Evolutionary conservation across 2,329 filamentous ascomycete species (phyloP).

Genomic region (Ploettnerulaceae sp.): DNA sequence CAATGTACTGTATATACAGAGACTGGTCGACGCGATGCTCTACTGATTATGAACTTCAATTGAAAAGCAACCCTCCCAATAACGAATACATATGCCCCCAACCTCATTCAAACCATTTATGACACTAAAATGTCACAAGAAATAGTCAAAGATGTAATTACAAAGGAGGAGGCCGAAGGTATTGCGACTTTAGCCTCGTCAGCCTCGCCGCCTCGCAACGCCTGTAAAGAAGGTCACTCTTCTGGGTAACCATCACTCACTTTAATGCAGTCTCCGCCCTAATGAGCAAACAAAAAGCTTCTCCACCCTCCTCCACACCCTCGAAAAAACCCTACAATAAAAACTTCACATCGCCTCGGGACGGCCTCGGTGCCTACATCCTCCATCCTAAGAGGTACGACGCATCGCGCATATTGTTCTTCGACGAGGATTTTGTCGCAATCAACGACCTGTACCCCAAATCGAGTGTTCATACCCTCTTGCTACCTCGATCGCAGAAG

Average conservation of each 20-base stretch:
- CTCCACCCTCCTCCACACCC: slow-evolving; percentile 8
- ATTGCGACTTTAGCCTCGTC: slow-evolving; percentile 32
- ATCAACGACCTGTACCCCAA: slow-evolving; percentile 87
- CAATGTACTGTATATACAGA: too few relatives aligned
- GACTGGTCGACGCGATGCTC: too few relatives aligned
- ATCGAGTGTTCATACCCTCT: slow-evolving; percentile 74
- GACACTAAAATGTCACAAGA: slow-evolving; percentile 12
- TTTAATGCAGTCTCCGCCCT: slow-evolving; percentile 45
- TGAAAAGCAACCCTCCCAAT: too few relatives aligned
- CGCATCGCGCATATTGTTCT: slow-evolving; percentile 55
- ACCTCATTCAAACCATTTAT: too few relatives aligned
- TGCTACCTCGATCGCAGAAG: slow-evolving; percentile 68
- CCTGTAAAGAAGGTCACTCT: slow-evolving; percentile 36
- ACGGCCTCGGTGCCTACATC: slow-evolving; percentile 65
- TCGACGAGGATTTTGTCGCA: slow-evolving; percentile 64
- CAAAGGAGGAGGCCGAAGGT: slow-evolving; percentile 39
- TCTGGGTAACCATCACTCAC: neutral
- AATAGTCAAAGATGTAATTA: slow-evolving; percentile 38
- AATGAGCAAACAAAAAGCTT: slow-evolving; percentile 37
- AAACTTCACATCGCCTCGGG: slow-evolving; percentile 41
- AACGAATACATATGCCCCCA: too few relatives aligned
- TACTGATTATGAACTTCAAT: too few relatives aligned
- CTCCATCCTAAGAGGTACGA: slow-evolving; percentile 56
- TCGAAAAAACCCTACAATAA: slow-evolving; percentile 16
- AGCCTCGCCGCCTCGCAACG: slow-evolving; percentile 36